Evolutionary conservation across 345 rosid genomes (phyloP).

Genomic region (Brassica rapa): DNA sequence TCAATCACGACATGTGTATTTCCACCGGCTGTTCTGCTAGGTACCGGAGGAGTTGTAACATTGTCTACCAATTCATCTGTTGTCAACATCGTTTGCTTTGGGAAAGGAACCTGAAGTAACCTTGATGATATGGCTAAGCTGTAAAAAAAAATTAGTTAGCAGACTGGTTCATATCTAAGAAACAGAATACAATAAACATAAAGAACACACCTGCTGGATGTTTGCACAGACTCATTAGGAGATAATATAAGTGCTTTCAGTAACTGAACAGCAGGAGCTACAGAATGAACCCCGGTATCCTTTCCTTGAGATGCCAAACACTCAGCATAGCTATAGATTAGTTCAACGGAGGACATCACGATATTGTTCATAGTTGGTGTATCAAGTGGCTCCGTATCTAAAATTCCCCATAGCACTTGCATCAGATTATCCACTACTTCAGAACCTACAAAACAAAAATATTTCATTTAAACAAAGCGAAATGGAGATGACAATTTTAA

Average conservation of each 20-base stretch:
- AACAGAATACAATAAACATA: constrained; percentile 11
- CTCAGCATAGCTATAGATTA: constrained; percentile 93
- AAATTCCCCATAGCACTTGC: constrained; percentile 96
- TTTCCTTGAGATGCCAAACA: constrained; percentile 85
- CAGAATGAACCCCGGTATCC: constrained; percentile 60
- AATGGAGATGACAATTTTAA: constrained; percentile 11
- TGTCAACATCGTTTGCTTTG: constrained; percentile 88
- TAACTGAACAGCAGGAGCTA: constrained; percentile 83
- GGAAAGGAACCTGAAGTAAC: constrained; percentile 98
- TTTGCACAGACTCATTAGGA: constrained; percentile 84
- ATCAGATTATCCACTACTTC: constrained; percentile 89
- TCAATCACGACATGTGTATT: constrained; percentile 84
- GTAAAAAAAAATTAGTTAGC: constrained; percentile 41
- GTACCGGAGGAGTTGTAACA: constrained; percentile 56
- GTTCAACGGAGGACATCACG: constrained; percentile 88
- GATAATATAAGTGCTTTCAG: constrained; percentile 83
- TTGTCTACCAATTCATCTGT: constrained; percentile 78
- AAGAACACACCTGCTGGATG: constrained; percentile 86
- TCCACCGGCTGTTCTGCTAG: constrained; percentile 61
- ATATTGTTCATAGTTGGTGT: constrained; percentile 90
- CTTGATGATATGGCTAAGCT: constrained; percentile 98
- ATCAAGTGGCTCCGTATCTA: constrained; percentile 90
- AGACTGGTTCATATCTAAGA: constrained; percentile 15
- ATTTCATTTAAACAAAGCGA: constrained; percentile 22
- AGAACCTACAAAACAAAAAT: constrained; percentile 58